A percentile compares a stretch with the other conserved stretches of the same genome.
These are phyloP conservation scores for Pythium utonaiense DNA, from an alignment of 352 stramenopile species.

Conservation along the genomic window DNA sequence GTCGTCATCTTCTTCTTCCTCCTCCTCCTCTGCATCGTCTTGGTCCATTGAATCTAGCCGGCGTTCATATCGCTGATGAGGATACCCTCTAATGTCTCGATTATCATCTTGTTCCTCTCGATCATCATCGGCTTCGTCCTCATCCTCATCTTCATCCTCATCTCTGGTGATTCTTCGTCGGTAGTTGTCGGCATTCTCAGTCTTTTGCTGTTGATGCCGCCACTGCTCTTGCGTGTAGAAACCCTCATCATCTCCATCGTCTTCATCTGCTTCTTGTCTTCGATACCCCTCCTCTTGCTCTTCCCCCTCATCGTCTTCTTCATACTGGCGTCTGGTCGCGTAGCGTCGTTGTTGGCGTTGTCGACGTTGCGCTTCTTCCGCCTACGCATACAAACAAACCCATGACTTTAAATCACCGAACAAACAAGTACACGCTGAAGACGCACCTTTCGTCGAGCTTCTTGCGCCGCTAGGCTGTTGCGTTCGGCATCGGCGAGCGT, in stretches of 20 bases:
- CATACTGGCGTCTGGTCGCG: not conserved
- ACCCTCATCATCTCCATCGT: constrained; percentile 25
- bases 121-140: not conserved
- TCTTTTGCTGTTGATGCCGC: constrained; percentile 22
- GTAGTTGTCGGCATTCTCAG: constrained; percentile 1
- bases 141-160: not conserved
- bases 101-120: not conserved
- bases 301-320: not conserved
- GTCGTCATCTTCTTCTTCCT: constrained; percentile 19
- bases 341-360: not conserved
- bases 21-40: constrained; percentile 4
- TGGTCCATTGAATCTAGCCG: constrained; percentile 1
- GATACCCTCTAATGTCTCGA: not conserved
- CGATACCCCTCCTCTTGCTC: constrained; percentile 11
- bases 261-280: constrained; percentile 12
- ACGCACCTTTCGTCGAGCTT: constrained; percentile 36
- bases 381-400: not conserved
- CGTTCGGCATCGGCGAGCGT: constrained; percentile 41
- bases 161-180: not conserved
- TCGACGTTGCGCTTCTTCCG: constrained; percentile 13
- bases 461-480: constrained; percentile 29
- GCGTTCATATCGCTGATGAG: not conserved
- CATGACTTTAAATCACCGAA: not conserved
- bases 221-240: constrained; percentile 34
- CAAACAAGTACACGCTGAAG: too few species aligned